Conservation (phyloP, 1,139 yeast genomes). For the Sugiyamaella japonica region DNA sequence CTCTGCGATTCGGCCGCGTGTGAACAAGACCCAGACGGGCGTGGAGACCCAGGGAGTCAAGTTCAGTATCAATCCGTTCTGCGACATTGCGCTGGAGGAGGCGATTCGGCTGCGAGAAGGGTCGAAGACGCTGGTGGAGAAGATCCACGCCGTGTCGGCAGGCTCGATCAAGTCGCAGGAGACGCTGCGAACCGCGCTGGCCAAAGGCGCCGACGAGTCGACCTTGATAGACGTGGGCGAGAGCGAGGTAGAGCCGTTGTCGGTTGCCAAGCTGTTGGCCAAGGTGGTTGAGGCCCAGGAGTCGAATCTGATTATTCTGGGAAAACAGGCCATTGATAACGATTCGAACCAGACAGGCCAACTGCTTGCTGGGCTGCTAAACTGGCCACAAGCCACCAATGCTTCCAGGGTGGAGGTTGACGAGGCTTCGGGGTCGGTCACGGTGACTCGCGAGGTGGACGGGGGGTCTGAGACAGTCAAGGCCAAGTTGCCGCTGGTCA, state of each 20-base stretch:
- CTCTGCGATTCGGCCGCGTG: slow-evolving; percentile 89
- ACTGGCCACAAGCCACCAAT: slow-evolving; percentile 98
- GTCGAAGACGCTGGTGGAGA: slow-evolving; percentile 64
- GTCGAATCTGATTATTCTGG: slow-evolving; percentile 79
- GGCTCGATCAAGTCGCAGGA: slow-evolving; percentile 90
- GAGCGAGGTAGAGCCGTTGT: slow-evolving; percentile 74
- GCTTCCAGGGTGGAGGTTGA: slow-evolving; percentile 80
- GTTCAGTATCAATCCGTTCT: slow-evolving; percentile 93
- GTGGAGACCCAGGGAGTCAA: slow-evolving; percentile 90
- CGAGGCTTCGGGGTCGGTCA: slow-evolving; percentile 61
- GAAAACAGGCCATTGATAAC: slow-evolving; percentile 96
- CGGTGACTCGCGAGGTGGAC: slow-evolving; percentile 88
- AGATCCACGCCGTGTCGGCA: slow-evolving; percentile 87
- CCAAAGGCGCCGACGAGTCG: slow-evolving; percentile 89
- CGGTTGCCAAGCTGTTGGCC: slow-evolving; percentile 81
- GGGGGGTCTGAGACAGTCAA: slow-evolving; percentile 88
- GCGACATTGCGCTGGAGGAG: slow-evolving; percentile 95
- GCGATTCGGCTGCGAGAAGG: slow-evolving; percentile 76
- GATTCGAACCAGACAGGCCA: slow-evolving; percentile 98
- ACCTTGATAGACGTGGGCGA: slow-evolving; percentile 81
- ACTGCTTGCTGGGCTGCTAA: slow-evolving; percentile 88
- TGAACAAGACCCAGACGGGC: slow-evolving; percentile 82
- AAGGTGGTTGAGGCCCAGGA: slow-evolving; percentile 69
- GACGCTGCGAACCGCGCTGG: slow-evolving; percentile 82
- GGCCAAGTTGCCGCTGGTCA: slow-evolving; percentile 77